A percentile compares a stretch with the other conserved stretches of the same genome.
phyloP scores from a whole-genome alignment of 352 stramenopile genomes.

The Phytophthora pseudosyringae region DNA sequence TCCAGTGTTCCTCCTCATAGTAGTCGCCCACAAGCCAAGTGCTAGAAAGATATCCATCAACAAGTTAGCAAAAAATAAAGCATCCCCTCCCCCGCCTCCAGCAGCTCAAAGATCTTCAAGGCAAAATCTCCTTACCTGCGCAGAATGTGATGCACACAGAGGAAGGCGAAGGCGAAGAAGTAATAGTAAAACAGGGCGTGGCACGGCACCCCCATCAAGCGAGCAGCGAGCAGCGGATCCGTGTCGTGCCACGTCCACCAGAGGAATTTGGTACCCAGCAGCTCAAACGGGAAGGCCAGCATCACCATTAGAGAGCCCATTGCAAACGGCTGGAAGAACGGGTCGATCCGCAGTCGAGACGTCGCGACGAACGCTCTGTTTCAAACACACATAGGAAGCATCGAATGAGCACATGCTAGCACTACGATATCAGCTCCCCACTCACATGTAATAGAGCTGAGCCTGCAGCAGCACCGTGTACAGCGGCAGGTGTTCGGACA shows the following conservation, averaged over 20 bases:
- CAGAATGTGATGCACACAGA: constrained; percentile 60
- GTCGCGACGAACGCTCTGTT: constrained; percentile 75
- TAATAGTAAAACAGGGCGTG: constrained; percentile 75
- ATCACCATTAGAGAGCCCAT: constrained; percentile 66
- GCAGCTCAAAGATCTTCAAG: neutral
- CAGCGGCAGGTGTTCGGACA: constrained; percentile 56
- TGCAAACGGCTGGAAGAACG: constrained; percentile 73
- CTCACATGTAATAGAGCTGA: constrained; percentile 84
- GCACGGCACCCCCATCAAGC: constrained; percentile 69
- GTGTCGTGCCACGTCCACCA: constrained; percentile 90
- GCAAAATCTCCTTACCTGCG: constrained; percentile 43
- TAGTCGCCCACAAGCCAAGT: constrained; percentile 61
- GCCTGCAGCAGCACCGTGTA: constrained; percentile 74
- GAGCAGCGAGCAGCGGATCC: constrained; percentile 64
- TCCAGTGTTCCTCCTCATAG: constrained; percentile 70
- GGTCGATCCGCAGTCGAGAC: constrained; percentile 72
- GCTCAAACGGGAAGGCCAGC: constrained; percentile 73
- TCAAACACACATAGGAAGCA: constrained; percentile 1
- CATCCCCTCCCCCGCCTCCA: neutral
- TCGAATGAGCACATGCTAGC: neutral
- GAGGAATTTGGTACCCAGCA: constrained; percentile 81
- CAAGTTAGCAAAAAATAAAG: constrained; percentile 9
- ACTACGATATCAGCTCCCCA: neutral
- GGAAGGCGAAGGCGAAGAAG: constrained; percentile 64
- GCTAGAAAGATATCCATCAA: constrained; percentile 27